Base-by-base conservation (phyloP, 2,329 filamentous ascomycete genomes). In the Nemania sp. region DNA sequence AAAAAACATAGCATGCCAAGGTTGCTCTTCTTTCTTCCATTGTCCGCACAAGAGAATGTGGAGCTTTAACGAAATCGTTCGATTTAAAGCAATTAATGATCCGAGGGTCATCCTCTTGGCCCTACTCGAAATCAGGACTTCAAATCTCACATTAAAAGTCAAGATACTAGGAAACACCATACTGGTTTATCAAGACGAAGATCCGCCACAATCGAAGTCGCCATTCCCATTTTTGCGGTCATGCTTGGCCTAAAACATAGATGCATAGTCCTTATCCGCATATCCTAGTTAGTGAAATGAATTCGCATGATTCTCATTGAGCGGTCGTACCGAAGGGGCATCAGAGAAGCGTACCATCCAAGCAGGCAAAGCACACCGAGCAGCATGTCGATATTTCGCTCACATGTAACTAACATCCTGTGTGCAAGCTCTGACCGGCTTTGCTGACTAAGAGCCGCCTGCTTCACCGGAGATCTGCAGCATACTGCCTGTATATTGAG, bases 321-420 rank as follows among this genome's bases (percentile, higher is more conserved):
- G 15, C n/a, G 28, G 42, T 8, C 20, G 0, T 15, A 12, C 5
- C 1, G 9, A 15, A 22, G 9, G 12, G 22, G 20, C 7, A n/a
- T 6, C 15, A 3, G 15, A n/a, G 0, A 37, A 11, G 59, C 71
- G 60, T 64, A 77, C 78, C 80, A 83, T 26, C 70, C 68, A 19
- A 75, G 68, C 48, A 69, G 76, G 46, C 59, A 70, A 14, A 85
- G 61, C 3, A 83, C 53, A 0, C 80, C 80, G 9, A 79, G 69
- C 2, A 85, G 67, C 9, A 83, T 57, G 57, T 84, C 82, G 33
- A 83, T 68, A 42, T 66, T 75, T 45, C 75, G 74, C 50, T 82
- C 78, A n/a, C 73, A 68, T 8, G 78, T 72, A 11, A 80, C 53
- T 6, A 83, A 61, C 22, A 81, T 67, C 50, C 73, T 74, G n/a